These are phyloP conservation scores for Aspergillus calidoustus DNA, from an alignment of 2,329 filamentous ascomycete genomes.

Conservation along the genomic window DNA sequence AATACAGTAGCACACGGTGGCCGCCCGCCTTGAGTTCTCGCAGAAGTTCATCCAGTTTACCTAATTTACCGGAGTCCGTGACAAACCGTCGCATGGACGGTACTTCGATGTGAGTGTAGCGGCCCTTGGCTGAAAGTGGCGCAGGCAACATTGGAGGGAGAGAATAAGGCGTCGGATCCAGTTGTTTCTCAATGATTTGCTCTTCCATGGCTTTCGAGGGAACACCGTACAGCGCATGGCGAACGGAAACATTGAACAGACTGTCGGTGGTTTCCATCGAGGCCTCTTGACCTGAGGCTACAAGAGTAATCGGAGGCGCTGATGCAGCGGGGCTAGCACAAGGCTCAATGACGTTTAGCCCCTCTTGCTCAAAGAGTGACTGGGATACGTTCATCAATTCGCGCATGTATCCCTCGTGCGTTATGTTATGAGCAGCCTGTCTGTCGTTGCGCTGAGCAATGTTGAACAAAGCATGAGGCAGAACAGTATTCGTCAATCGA, in stretches of 20 bases:
- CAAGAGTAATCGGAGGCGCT: constrained; percentile 83
- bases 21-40: constrained; percentile 88
- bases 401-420: constrained; percentile 72
- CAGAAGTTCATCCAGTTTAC: constrained; percentile 84
- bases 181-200: constrained; percentile 72
- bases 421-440: constrained; percentile 69
- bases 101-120: constrained; percentile 88
- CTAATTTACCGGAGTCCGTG: constrained; percentile 95
- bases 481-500: constrained; percentile 65
- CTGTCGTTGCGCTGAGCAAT: constrained; percentile 73
- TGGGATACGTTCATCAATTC: constrained; percentile 80
- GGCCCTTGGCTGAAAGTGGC: constrained; percentile 78
- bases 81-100: constrained; percentile 98
- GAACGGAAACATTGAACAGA: constrained; percentile 78
- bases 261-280: constrained; percentile 68
- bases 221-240: constrained; percentile 73
- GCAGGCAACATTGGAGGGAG: constrained; percentile 75
- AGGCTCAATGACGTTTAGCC: constrained; percentile 78
- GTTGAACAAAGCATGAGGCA: constrained; percentile 78
- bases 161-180: constrained; percentile 60
- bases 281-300: constrained; percentile 70
- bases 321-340: constrained; percentile 77
- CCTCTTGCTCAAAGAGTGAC: constrained; percentile 67
- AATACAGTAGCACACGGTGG: constrained; percentile 94
- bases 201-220: constrained; percentile 67